These are phyloP conservation scores for Emericellopsis atlantica DNA, from an alignment of 2,329 filamentous ascomycete genomes.

Conservation along the genomic window DNA sequence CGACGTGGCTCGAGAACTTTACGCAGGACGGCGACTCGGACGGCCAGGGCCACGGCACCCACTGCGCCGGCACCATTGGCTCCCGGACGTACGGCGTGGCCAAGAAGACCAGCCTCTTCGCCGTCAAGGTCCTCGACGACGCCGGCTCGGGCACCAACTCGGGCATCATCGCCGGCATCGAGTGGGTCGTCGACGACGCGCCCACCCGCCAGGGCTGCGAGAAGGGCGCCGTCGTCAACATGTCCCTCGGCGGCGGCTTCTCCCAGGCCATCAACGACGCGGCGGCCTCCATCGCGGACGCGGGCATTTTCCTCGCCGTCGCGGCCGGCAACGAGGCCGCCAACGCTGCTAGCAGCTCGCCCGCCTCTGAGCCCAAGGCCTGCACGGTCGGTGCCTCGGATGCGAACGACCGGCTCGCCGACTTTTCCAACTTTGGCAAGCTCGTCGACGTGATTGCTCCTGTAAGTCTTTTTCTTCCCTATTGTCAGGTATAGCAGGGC, in stretches of 20 bases:
- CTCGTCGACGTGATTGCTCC: constrained; percentile 35
- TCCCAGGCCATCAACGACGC: constrained; percentile 33
- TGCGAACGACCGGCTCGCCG: constrained; percentile 22
- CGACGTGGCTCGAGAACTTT: constrained; percentile 9
- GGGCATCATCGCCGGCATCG: constrained; percentile 28
- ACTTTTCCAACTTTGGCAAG: constrained; percentile 38
- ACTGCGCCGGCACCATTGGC: constrained; percentile 12
- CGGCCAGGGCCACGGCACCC: constrained; percentile 23
- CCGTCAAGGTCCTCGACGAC: constrained; percentile 29
- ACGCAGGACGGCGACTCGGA: constrained; percentile 9
- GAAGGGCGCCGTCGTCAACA: constrained; percentile 37
- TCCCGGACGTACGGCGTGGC: constrained; percentile 17
- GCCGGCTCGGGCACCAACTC: constrained; percentile 19
- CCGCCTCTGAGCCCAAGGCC: constrained; percentile 33
- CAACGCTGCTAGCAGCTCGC: constrained; percentile 31
- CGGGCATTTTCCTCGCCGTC: constrained; percentile 35
- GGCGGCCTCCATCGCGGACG: constrained; percentile 27
- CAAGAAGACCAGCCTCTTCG: constrained; percentile 25
- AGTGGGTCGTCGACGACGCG: constrained; percentile 24
- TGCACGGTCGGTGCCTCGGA: constrained; percentile 38
- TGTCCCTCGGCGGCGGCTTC: constrained; percentile 35
- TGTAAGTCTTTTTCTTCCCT: constrained; percentile 13
- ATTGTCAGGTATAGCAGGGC: background rate
- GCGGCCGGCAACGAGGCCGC: constrained; percentile 37
- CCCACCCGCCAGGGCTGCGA: constrained; percentile 19